Evolutionary conservation across 768 basidiomycete genomes (phyloP).

Genomic region (Butyriboletus loyo): DNA sequence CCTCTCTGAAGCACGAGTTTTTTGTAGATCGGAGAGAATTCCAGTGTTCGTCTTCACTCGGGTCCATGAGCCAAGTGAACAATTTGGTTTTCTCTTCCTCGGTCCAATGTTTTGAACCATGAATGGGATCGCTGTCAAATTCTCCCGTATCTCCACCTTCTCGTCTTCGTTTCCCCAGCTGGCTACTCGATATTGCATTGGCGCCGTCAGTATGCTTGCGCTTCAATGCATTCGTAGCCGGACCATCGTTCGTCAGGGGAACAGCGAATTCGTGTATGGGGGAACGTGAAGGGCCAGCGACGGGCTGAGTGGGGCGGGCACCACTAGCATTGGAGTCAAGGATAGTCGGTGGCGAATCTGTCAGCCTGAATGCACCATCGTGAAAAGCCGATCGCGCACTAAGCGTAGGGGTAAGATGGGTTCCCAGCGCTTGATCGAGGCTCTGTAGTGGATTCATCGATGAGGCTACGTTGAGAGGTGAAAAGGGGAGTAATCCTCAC

Average conservation of each 20-base stretch:
- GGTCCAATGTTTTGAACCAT: constrained; percentile 82
- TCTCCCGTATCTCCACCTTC: constrained; percentile 29
- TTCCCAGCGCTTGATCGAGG: constrained; percentile 58
- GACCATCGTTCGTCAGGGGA: constrained; percentile 26
- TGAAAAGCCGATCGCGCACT: constrained; percentile 32
- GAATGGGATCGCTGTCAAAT: constrained; percentile 37
- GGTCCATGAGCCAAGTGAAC: constrained; percentile 77
- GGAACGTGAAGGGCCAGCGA: constrained; percentile 29
- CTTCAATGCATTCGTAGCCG: constrained; percentile 22
- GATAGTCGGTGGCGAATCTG: constrained; percentile 33
- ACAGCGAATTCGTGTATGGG: constrained; percentile 34
- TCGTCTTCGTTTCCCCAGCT: constrained; percentile 30
- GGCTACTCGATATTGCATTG: constrained; percentile 16
- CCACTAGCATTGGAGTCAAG: constrained; percentile 26
- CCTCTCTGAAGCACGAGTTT: constrained; percentile 81
- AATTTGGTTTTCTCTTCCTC: constrained; percentile 79
- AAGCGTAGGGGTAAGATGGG: constrained; percentile 44
- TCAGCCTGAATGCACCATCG: constrained; percentile 27
- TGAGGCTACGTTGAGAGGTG: constrained; percentile 26
- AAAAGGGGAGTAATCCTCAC: constrained; percentile 39
- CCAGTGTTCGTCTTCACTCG: constrained; percentile 72
- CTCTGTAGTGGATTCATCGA: constrained; percentile 37
- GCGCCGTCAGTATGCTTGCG: constrained; percentile 49
- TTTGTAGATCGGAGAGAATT: constrained; percentile 74
- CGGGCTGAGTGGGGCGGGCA: constrained; percentile 25